These are phyloP conservation scores for Plasmodium vinckei DNA, from an alignment of 169 alveolate species.

Conservation along the genomic window DNA sequence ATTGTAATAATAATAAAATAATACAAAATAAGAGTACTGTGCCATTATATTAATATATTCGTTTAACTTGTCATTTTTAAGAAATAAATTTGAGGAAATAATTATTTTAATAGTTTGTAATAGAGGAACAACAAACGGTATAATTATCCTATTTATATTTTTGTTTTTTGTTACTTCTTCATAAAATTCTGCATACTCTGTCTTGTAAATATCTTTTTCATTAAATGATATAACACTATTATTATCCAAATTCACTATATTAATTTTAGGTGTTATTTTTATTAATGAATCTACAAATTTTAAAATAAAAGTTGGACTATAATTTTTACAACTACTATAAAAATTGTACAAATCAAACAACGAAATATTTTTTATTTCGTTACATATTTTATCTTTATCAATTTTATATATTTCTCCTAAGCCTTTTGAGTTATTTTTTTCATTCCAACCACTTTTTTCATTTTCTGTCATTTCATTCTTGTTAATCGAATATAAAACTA, in stretches of 20 bases:
- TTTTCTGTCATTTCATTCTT: background rate
- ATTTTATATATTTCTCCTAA: background rate
- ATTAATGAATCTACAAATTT: slow-evolving; percentile 28
- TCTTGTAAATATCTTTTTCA: slow-evolving; percentile 15
- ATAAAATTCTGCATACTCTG: slow-evolving; percentile 21
- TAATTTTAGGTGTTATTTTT: slow-evolving; percentile 45
- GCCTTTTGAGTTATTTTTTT: background rate
- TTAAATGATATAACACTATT: slow-evolving; percentile 20
- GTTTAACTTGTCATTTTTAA: slow-evolving; percentile 19
- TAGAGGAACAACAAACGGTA: slow-evolving; percentile 45
- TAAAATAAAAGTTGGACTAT: slow-evolving; percentile 52
- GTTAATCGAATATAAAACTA: background rate
- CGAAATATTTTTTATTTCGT: slow-evolving; percentile 15
- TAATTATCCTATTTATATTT: background rate
- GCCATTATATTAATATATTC: slow-evolving; percentile 49
- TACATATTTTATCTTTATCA: background rate
- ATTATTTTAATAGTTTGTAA: slow-evolving; percentile 31
- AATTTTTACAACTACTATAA: slow-evolving; percentile 61
- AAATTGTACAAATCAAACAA: slow-evolving; percentile 39
- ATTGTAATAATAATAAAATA: slow-evolving; percentile 18
- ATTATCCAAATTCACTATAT: slow-evolving; percentile 26
- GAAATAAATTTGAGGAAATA: slow-evolving; percentile 51
- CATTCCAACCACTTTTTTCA: background rate
- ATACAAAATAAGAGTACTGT: slow-evolving; percentile 58
- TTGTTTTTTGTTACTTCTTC: slow-evolving; percentile 17